Evolutionary conservation across 2,329 filamentous ascomycete genomes (phyloP).

Genomic region (Exophiala sp.): DNA sequence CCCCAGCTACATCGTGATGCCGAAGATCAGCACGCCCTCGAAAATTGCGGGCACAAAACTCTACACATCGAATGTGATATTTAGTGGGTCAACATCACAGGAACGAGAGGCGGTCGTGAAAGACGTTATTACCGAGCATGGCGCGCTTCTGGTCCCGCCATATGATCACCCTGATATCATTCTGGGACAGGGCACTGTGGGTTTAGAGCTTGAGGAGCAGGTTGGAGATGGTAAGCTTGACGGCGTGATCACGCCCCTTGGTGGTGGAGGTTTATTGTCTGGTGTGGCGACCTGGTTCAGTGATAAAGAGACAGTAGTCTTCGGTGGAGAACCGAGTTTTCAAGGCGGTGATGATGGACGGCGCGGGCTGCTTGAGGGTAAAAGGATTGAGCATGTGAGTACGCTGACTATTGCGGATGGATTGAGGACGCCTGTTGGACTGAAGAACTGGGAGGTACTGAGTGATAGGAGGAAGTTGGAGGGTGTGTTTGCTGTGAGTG

Average conservation of each 20-base stretch:
- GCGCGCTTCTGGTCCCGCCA: slow-evolving; percentile 77
- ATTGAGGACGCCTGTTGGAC: slow-evolving; percentile 75
- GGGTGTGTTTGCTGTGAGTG: slow-evolving; percentile 70
- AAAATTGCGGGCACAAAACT: slow-evolving; percentile 80
- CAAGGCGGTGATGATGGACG: slow-evolving; percentile 80
- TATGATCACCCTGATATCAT: slow-evolving; percentile 93
- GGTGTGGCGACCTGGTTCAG: slow-evolving; percentile 69
- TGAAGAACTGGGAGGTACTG: slow-evolving; percentile 73
- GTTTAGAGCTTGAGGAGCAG: slow-evolving; percentile 76
- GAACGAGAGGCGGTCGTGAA: slow-evolving; percentile 77
- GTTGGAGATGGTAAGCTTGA: slow-evolving; percentile 55
- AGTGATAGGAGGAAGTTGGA: slow-evolving; percentile 66
- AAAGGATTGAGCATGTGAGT: slow-evolving; percentile 65
- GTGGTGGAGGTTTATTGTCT: slow-evolving; percentile 82
- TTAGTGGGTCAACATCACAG: slow-evolving; percentile 73
- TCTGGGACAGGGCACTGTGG: slow-evolving; percentile 87
- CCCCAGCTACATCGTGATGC: slow-evolving; percentile 89
- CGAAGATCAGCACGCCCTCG: slow-evolving; percentile 72
- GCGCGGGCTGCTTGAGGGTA: slow-evolving; percentile 61
- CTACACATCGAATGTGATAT: slow-evolving; percentile 74
- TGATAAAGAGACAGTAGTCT: slow-evolving; percentile 67
- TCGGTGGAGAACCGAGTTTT: slow-evolving; percentile 80
- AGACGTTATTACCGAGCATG: slow-evolving; percentile 67
- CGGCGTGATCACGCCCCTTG: slow-evolving; percentile 76
- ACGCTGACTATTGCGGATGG: slow-evolving; percentile 86